Conservation (phyloP, 805 yeast species). For the Aciculoconidium aculeatum region DNA sequence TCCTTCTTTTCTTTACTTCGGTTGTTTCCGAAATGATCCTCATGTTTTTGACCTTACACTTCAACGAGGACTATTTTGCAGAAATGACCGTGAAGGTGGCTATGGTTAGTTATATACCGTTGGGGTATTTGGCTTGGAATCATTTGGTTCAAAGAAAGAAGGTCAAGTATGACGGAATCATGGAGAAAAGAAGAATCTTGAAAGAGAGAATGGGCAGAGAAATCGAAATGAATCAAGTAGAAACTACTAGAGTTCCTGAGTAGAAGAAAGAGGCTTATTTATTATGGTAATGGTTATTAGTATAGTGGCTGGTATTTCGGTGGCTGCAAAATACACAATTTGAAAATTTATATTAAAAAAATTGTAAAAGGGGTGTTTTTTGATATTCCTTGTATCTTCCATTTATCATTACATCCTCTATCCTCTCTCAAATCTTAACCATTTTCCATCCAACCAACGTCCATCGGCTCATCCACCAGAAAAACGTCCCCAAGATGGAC, state of each 20-base stretch:
- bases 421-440: constrained; percentile 12
- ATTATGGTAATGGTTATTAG: too few relatives aligned
- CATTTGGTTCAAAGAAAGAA: constrained; percentile 19
- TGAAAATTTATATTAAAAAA: too few relatives aligned
- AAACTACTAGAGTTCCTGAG: too few relatives aligned
- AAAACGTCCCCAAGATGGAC: constrained; percentile 21
- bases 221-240: too few relatives aligned
- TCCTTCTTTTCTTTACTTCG: constrained; percentile 29
- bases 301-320: too few relatives aligned
- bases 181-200: constrained; percentile 11
- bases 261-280: too few relatives aligned
- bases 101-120: constrained; percentile 30
- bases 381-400: too few relatives aligned
- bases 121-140: constrained; percentile 30
- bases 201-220: too few relatives aligned
- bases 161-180: constrained; percentile 15
- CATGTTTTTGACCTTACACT: constrained; percentile 30
- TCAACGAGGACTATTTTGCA: constrained; percentile 20
- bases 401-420: too few relatives aligned
- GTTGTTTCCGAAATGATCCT: constrained; percentile 29
- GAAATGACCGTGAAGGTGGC: constrained; percentile 22
- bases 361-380: too few relatives aligned
- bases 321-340: too few relatives aligned
- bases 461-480: constrained; percentile 18
- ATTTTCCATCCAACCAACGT: constrained; percentile 12